Conservation (phyloP, 495 filamentous ascomycete genomes). For the Chaetomium tenue region DNA sequence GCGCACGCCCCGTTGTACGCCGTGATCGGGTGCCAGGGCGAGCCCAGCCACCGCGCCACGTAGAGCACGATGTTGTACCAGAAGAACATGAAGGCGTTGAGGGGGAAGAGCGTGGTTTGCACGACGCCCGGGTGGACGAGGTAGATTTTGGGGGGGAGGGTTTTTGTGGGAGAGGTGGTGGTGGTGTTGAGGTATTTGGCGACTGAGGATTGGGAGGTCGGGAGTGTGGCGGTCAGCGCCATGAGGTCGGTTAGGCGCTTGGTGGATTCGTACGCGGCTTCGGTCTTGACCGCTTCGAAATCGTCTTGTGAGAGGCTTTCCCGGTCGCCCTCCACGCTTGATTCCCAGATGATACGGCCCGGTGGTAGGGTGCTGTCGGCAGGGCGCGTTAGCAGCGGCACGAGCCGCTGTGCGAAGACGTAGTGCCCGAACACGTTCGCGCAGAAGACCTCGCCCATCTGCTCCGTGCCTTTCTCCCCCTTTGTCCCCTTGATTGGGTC, state of each 20-base stretch:
- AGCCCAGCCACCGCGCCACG: conserved; percentile 73
- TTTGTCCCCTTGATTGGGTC: conserved; percentile 35
- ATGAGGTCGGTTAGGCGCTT: conserved; percentile 86
- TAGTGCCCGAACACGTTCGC: conserved; percentile 96
- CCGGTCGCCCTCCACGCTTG: conserved; percentile 66
- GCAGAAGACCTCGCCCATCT: conserved; percentile 76
- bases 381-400: conserved; percentile 63
- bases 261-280: conserved; percentile 71
- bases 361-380: conserved; percentile 35
- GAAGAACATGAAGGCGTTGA: conserved; percentile 62
- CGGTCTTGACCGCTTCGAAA: conserved; percentile 66
- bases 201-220: conserved; percentile 59
- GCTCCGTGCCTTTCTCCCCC: neutral
- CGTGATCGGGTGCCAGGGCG: conserved; percentile 77
- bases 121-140: conserved; percentile 86
- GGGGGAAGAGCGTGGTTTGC: conserved; percentile 71
- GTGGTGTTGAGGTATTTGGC: conserved; percentile 35
- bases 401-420: conserved; percentile 75
- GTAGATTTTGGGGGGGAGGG: conserved; percentile 59
- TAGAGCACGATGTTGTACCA: conserved; percentile 60
- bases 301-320: conserved; percentile 62
- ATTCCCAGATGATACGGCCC: conserved; percentile 77
- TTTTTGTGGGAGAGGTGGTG: neutral
- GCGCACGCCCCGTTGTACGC: conserved; percentile 75
- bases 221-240: conserved; percentile 68